Evolutionary conservation across 129 eudicot genomes (phyloP), one percentile per base, ranked within the genome.

Genomic region (Flaveria linearis): DNA sequence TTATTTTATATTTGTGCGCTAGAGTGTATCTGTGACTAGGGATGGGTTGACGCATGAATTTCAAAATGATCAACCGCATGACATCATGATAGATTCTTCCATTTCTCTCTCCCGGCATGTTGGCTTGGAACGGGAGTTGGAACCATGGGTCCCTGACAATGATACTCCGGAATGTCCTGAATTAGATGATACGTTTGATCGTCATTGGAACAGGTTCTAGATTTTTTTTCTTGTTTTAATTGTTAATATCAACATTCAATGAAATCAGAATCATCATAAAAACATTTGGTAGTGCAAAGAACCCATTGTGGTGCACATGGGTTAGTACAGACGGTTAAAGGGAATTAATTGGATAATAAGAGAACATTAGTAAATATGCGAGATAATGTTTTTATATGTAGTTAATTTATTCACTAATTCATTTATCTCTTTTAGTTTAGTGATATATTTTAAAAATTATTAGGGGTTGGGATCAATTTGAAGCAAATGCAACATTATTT

Each of bases 391-490:
- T 30, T 30, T 45, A 8, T 60, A 74, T 74, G 60, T 25, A 9
- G 45, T 39, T n/a, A 30, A 0, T 25, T 72, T 66, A 52, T 51
- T 15, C 14, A 2, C n/a, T 1, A 30, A 51, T 18, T 65, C 41
- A 10, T 76, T 51, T 67, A 39, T 41, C 17, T 60, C 8, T 13
- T 36, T 65, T 16, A 76, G 42, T 51, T 67, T 78, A 18, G 64
- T 69, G 26, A 78, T 70, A 28, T 68, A 56, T 11, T 7, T 78
- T 22, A 15, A 13, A 68, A 39, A 23, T 63, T 14, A 0, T 43
- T 76, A 94, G 99, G 91, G 89, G 93, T 56, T 94, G 99, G 99
- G 96, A 94, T 84, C 99, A 94, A 74, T 94, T 94, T 85, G 88
- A 89, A 80, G 97, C 86, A 73, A 94, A 94, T 86, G 97, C 88